Evolutionary conservation across 2,329 filamentous ascomycete species (phyloP).

Genomic region (Albophoma yamanashiensis): DNA sequence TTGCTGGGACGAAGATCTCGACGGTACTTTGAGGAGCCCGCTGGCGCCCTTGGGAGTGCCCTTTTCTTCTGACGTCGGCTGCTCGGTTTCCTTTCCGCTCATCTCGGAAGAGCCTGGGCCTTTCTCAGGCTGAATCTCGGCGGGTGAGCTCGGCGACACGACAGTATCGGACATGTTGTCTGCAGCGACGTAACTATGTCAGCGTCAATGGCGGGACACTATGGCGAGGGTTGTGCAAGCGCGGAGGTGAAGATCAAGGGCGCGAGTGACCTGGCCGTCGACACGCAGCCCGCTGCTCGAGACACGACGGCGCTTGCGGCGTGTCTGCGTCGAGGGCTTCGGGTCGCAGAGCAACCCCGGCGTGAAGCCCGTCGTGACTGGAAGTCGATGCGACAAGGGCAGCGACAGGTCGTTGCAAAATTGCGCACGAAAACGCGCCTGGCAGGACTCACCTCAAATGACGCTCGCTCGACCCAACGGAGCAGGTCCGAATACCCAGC

Average conservation of each 20-base stretch:
- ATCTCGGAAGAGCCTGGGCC: slow-evolving; percentile 23
- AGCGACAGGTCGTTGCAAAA: not conserved
- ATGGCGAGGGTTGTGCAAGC: not conserved
- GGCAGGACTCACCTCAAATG: slow-evolving; percentile 12
- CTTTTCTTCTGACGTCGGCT: slow-evolving; percentile 29
- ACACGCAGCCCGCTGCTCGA: not conserved
- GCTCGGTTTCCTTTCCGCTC: slow-evolving; percentile 30
- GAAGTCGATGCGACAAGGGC: not conserved
- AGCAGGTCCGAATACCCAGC: slow-evolving; percentile 12
- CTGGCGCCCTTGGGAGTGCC: slow-evolving; percentile 36
- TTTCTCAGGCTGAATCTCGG: slow-evolving; percentile 24
- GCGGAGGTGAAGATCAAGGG: not conserved
- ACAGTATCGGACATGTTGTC: slow-evolving; percentile 22
- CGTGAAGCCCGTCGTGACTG: not conserved
- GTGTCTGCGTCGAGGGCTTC: not conserved
- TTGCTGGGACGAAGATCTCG: slow-evolving; percentile 49
- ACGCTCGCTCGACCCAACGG: slow-evolving; percentile 10
- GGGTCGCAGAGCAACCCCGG: not conserved
- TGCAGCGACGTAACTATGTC: not conserved
- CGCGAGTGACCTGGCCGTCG: not conserved
- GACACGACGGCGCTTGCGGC: not conserved
- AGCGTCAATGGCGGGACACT: not conserved
- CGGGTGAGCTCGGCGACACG: slow-evolving; percentile 12
- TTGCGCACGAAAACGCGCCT: not conserved
- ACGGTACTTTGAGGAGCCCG: slow-evolving; percentile 46